Conservation (phyloP, 345 rosid genomes). For the Aquilaria sinensis region DNA sequence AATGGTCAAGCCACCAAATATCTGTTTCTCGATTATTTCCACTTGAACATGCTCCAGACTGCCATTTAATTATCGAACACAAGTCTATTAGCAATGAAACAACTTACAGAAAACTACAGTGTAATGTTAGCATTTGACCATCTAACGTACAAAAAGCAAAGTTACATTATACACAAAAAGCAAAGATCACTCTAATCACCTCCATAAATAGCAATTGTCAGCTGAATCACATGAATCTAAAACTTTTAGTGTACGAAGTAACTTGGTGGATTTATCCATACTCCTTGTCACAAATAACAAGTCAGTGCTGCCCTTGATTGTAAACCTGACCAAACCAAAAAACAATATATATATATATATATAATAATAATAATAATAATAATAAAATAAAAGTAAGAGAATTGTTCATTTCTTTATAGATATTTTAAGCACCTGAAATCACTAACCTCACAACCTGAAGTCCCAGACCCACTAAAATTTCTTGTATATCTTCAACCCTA, state of each 20-base stretch:
- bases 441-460: constrained; percentile 88
- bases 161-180: constrained; percentile 1
- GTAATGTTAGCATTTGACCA: background rate
- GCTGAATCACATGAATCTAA: constrained; percentile 31
- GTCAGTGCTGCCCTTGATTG: constrained; percentile 39
- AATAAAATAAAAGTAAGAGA: constrained; percentile 11
- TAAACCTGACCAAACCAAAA: constrained; percentile 36
- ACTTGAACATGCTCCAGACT: constrained; percentile 94
- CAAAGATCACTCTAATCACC: constrained; percentile 37
- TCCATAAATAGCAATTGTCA: constrained; percentile 41
- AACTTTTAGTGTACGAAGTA: constrained; percentile 48
- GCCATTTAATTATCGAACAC: constrained; percentile 56
- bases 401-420: constrained; percentile 7
- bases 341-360: background rate
- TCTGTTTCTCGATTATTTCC: constrained; percentile 65
- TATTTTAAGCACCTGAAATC: constrained; percentile 14
- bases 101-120: constrained; percentile 1
- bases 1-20: constrained; percentile 55
- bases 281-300: constrained; percentile 67
- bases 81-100: constrained; percentile 25
- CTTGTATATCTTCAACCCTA: constrained; percentile 61
- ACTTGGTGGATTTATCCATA: constrained; percentile 54
- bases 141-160: background rate
- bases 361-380: too few relatives aligned
- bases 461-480: constrained; percentile 68